Conservation (phyloP, 2,329 filamentous ascomycete genomes). For the Hymenoscyphus fraxineus region DNA sequence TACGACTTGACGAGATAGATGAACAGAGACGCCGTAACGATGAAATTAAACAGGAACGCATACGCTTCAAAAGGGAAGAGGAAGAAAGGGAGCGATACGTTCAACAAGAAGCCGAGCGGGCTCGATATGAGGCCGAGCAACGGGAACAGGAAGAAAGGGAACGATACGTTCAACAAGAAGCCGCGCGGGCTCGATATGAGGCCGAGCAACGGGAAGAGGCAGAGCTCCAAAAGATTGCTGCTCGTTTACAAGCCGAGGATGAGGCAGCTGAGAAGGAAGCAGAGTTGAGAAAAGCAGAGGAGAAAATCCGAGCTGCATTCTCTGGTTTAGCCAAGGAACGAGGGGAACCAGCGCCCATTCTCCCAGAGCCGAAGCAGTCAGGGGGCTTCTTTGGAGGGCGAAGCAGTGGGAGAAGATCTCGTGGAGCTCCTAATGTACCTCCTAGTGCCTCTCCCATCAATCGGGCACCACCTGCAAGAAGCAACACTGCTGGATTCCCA, state of each 20-base stretch:
- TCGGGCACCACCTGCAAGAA: not conserved
- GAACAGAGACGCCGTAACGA: slow-evolving; percentile 4
- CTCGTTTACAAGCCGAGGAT: slow-evolving; percentile 2
- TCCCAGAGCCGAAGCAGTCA: not conserved
- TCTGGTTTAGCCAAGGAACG: slow-evolving; percentile 11
- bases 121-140: not conserved
- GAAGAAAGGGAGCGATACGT: not conserved
- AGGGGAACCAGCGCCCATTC: not conserved
- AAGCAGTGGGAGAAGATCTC: not conserved
- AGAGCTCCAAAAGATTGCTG: slow-evolving; percentile 2
- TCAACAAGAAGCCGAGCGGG: slow-evolving; percentile 1
- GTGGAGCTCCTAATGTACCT: not conserved
- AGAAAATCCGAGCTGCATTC: slow-evolving; percentile 13
- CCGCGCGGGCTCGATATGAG: not conserved
- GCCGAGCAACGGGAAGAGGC: not conserved
- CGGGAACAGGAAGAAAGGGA: slow-evolving; percentile 2
- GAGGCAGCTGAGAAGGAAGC: slow-evolving; percentile 7
- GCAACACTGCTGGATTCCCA: not conserved
- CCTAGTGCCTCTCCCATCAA: not conserved
- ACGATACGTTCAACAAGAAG: slow-evolving; percentile 1
- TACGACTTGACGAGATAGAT: not conserved
- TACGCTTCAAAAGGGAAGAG: not conserved
- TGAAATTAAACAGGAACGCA: slow-evolving; percentile 2
- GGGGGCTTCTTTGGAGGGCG: not conserved
- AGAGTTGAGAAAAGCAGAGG: slow-evolving; percentile 11